A percentile compares a stretch with the other conserved stretches of the same genome.
Conservation (phyloP, 2,329 filamentous ascomycete genomes). For the Taxawa tesnikishii region DNA sequence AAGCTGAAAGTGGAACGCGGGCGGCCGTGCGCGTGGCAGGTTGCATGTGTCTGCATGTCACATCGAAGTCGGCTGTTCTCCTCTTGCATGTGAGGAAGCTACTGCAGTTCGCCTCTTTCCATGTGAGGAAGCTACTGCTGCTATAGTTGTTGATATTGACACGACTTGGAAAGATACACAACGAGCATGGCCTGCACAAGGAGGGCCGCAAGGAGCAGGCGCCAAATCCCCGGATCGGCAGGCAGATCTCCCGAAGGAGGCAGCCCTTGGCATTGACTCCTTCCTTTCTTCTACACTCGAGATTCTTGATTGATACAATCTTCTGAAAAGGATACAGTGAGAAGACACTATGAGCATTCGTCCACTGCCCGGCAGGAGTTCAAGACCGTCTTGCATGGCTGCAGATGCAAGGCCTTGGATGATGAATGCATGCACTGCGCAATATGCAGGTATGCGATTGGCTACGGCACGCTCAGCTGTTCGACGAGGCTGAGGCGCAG, state of each 20-base stretch:
- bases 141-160: background rate
- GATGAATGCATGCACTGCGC: no score
- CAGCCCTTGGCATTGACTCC: no score
- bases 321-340: background rate
- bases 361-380: background rate
- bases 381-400: background rate
- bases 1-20: background rate
- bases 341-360: background rate
- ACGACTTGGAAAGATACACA: no score
- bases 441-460: no score
- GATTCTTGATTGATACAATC: background rate
- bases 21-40: no score
- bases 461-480: no score
- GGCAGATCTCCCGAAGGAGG: no score
- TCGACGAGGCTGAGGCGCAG: background rate
- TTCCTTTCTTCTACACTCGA: no score
- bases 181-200: no score
- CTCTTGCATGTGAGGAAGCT: background rate
- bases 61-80: background rate
- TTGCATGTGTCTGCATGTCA: background rate
- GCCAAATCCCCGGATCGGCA: no score
- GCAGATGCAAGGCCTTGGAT: background rate
- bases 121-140: background rate
- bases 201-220: no score
- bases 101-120: background rate